Evolutionary conservation across 768 basidiomycete genomes (phyloP).

Genomic region (Leccinum boreale): DNA sequence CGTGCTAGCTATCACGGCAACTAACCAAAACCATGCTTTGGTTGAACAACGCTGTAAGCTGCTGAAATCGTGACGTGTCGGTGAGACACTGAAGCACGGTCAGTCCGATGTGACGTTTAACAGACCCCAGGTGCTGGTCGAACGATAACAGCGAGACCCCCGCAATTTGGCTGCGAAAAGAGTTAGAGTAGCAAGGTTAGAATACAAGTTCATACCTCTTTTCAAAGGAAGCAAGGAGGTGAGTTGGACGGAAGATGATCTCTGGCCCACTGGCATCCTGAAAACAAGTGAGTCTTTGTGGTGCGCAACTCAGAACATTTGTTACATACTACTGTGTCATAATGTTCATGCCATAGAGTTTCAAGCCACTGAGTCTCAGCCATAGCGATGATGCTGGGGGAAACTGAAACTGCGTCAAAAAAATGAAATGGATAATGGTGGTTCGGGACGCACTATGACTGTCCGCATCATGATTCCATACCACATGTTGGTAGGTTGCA

Average conservation of each 20-base stretch:
- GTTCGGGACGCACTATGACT: constrained; percentile 35
- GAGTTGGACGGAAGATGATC: constrained; percentile 43
- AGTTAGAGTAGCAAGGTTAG: neutral
- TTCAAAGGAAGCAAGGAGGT: constrained; percentile 36
- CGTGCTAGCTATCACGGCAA: neutral
- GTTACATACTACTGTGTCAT: constrained; percentile 8
- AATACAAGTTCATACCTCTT: constrained; percentile 37
- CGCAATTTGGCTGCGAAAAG: constrained; percentile 38
- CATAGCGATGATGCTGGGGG: constrained; percentile 30
- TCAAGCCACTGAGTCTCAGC: constrained; percentile 50
- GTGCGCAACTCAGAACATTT: neutral
- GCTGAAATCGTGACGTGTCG: constrained; percentile 37
- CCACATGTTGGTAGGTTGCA: constrained; percentile 52
- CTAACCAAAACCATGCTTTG: constrained; percentile 43
- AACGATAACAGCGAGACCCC: constrained; percentile 40
- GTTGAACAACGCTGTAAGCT: constrained; percentile 40
- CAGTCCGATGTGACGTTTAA: constrained; percentile 39
- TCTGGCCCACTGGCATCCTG: constrained; percentile 35
- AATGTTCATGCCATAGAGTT: constrained; percentile 41
- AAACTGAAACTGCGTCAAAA: constrained; percentile 25
- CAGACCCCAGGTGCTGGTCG: constrained; percentile 34
- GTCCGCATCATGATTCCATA: constrained; percentile 45
- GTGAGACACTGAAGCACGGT: constrained; percentile 39
- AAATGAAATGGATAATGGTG: neutral
- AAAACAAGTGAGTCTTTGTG: constrained; percentile 1